A percentile compares a stretch with the other conserved stretches of the same genome.
Evolutionary conservation across 2,329 filamentous ascomycete species (phyloP).

Genomic region (Amphichorda felina): DNA sequence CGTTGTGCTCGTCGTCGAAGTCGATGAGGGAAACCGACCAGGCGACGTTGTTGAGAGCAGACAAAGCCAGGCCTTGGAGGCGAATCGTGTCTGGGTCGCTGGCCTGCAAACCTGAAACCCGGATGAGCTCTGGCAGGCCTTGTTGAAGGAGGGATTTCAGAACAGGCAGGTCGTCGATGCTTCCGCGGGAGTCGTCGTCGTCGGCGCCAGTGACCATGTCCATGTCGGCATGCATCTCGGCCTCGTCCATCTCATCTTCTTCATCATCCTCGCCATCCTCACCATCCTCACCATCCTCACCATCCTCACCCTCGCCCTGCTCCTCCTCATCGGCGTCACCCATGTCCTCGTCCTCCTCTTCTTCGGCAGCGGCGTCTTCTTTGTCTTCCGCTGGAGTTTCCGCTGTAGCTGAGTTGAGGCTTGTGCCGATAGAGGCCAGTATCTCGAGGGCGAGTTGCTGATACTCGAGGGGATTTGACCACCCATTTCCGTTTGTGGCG

Average conservation of each 20-base stretch:
- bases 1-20: slow-evolving; percentile 41
- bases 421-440: slow-evolving; percentile 51
- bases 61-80: slow-evolving; percentile 42
- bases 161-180: slow-evolving; percentile 40
- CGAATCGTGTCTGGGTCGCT: slow-evolving; percentile 26
- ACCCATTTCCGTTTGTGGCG: slow-evolving; percentile 5
- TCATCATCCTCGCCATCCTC: slow-evolving; percentile 25
- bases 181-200: slow-evolving; percentile 20
- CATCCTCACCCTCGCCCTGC: slow-evolving; percentile 21
- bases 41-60: slow-evolving; percentile 53
- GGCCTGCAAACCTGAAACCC: slow-evolving; percentile 28
- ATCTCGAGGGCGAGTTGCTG: slow-evolving; percentile 47
- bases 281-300: slow-evolving; percentile 20
- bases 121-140: slow-evolving; percentile 31
- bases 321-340: slow-evolving; percentile 20
- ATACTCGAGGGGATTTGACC: slow-evolving; percentile 30
- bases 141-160: slow-evolving; percentile 27
- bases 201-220: slow-evolving; percentile 45
- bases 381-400: slow-evolving; percentile 9
- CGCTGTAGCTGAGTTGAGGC: slow-evolving; percentile 38
- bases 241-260: slow-evolving; percentile 44
- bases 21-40: slow-evolving; percentile 55
- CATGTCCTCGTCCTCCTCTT: slow-evolving; percentile 27
- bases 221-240: slow-evolving; percentile 52
- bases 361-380: slow-evolving; percentile 16